Percentiles rank a stretch among this genome's conserved stretches.
Conservation (phyloP, 148 eudicot species). For the Cornus controversa region DNA sequence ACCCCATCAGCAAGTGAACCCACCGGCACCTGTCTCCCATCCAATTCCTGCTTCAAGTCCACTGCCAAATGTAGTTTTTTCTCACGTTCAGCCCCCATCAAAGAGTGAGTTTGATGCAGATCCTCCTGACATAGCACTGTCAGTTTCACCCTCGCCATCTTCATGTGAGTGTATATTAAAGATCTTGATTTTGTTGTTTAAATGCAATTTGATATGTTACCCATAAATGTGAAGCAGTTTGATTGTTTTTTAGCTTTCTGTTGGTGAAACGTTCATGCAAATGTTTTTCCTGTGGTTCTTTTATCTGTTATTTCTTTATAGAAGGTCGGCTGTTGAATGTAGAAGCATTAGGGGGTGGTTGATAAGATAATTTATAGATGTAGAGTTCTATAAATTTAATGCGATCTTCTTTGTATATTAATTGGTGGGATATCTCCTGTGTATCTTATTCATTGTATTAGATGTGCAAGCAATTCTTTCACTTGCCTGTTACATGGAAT, state of each 20-base stretch:
- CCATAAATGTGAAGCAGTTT: background rate
- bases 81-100: conserved; percentile 55
- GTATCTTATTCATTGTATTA: background rate
- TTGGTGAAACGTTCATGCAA: no score
- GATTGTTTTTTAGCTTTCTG: no score
- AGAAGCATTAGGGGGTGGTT: background rate
- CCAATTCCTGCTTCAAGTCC: conserved; percentile 55
- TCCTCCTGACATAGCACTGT: conserved; percentile 51
- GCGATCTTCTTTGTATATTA: background rate
- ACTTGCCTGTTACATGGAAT: background rate
- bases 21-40: conserved; percentile 42
- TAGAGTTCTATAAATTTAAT: background rate
- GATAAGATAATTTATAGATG: background rate
- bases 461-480: background rate
- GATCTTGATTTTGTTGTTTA: conserved; percentile 1
- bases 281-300: background rate
- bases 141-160: conserved; percentile 51
- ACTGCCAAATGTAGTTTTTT: conserved; percentile 55
- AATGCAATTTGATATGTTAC: background rate
- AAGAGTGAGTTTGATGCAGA: conserved; percentile 40
- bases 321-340: background rate
- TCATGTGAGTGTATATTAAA: conserved; percentile 58
- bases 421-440: background rate
- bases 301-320: background rate
- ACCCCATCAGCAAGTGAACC: conserved; percentile 37